These are phyloP conservation scores for Pseudocercospora crystallina DNA, from an alignment of 2,329 filamentous ascomycete genomes.

Conservation along the genomic window DNA sequence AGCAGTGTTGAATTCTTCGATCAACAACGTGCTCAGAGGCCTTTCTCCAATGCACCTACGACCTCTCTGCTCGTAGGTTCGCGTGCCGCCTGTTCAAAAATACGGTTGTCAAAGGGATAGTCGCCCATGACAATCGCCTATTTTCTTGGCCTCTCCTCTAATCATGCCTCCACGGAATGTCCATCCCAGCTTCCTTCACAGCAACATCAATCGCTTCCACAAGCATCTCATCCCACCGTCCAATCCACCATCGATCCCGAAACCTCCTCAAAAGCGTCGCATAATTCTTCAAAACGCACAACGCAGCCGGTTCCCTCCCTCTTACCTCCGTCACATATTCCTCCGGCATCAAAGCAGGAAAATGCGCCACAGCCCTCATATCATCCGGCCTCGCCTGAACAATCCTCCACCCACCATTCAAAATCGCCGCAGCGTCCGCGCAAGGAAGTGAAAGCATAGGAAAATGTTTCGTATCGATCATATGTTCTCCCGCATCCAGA, in stretches of 20 bases:
- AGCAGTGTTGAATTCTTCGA: too few relatives aligned
- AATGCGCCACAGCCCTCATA: constrained; percentile 24
- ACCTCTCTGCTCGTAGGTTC: too few relatives aligned
- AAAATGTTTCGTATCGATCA: not conserved
- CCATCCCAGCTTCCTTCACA: too few relatives aligned
- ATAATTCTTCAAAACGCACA: constrained; percentile 25
- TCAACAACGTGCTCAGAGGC: too few relatives aligned
- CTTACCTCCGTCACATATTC: constrained; percentile 23
- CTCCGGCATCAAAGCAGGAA: constrained; percentile 27
- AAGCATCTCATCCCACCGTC: constrained; percentile 25
- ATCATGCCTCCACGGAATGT: too few relatives aligned
- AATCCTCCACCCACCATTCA: constrained; percentile 11
- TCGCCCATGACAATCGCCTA: too few relatives aligned
- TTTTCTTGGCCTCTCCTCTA: too few relatives aligned
- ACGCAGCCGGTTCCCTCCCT: constrained; percentile 21
- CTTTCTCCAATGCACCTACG: too few relatives aligned
- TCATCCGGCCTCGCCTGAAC: constrained; percentile 13
- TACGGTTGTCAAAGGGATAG: too few relatives aligned
- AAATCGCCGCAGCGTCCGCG: constrained; percentile 9
- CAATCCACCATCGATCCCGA: constrained; percentile 26
- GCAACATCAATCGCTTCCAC: constrained; percentile 20
- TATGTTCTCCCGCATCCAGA: constrained; percentile 2
- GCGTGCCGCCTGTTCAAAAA: too few relatives aligned
- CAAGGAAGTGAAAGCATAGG: not conserved
- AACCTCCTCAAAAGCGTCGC: constrained; percentile 20